Base-by-base conservation (phyloP, 257 asterid genomes). In the Phtheirospermum japonicum region DNA sequence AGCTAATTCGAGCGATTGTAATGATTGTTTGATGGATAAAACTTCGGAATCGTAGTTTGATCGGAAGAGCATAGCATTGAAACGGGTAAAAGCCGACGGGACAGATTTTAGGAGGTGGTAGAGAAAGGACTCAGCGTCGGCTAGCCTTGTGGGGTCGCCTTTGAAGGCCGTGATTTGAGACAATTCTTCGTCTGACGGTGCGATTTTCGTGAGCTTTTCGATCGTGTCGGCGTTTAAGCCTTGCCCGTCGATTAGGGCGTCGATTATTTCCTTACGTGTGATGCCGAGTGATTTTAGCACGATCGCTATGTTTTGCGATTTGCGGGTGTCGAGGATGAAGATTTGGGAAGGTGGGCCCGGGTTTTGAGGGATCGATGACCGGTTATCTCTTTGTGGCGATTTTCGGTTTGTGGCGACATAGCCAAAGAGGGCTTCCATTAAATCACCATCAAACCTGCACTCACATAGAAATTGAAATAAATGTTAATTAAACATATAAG, bases 341-440 rank as follows among this genome's bases (percentile, higher is more conserved):
- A 83, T 81, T 68, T 76, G 85, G 5, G 94, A 49, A 3, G 86
- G 76, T 1, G 91, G 95, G 7, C 83, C 89, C 2, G 56, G 12
- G 17, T 64, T 77, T 20, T 33, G 62, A 33, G 77, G 71, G 4
- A 43, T 69, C 6, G 71, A 3, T 10, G 32, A 4, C 32, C 48
- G 59, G 1, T 37, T 12, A 45, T 75, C 85, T 11, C 72, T 71
- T 66, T 72, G 67, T 0, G 97, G 94, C 1, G 99, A 87, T 53
- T 81, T 89, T 69, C 84, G 63, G 71, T 87, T 84, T 12, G 82
- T 80, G 7, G 99, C 99, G 0, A 93, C 99, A 19, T 53, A 79
- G 32, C 99, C 99, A 49, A 93, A 93, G 51, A 93, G 90, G 6
- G 99, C 96, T 77, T 93, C 99, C 97, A 93, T 89, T 20, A 89